Evolutionary conservation across 225 moss, liverwort and hornwort genomes (phyloP), one percentile per base, ranked within the genome.

Genomic region (Anthoceros angustus): DNA sequence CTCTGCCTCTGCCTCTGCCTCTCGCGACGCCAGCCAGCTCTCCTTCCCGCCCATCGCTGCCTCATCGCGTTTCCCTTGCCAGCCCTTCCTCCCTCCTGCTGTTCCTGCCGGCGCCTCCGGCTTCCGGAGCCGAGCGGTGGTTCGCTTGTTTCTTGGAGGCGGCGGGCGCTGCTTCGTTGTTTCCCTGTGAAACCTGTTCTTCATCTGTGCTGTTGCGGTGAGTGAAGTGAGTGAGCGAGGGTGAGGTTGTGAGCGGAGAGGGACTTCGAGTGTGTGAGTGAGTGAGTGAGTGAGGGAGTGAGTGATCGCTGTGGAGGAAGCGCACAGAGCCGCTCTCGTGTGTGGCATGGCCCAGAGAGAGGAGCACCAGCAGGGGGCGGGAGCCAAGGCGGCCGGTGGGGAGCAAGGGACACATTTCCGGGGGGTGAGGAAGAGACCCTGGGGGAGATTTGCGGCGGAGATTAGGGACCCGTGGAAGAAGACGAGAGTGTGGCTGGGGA

Each of bases 401-500:
- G 89, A 87, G 77, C 87, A 84, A 62, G 89, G 80, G 38, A 85
- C 89, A 15, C 93, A 93, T 70, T 93, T 85, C 66, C 80, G 93
- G 41, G 93, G 93, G 0, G 93, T 93, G 55, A 82, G 93, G 79
- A 93, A 93, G 76, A 68, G 93, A 39, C 93, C 93, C 0, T 93
- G 93, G 93, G 93, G 93, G 46, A 83, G 93, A 69, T 93, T 93
- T 42, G 93, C 93, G 62, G 93, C 93, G 38, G 93, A 93, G 89
- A 93, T 93, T 79, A 80, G 93, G 70, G 92, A 92, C 83, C 92
- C 92, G n/a, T 92, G 92, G 92, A 93, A 93, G 92, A 93, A 93
- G 72, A 89, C 92, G 9, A 75, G 93, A 62, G 93, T 93, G 5
- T 93, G 93, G 93, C 66, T 93, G 8, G 93, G 92, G 6, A 93